Evolutionary conservation across 495 filamentous ascomycete species (phyloP), one percentile per base, ranked within the genome.

Genomic region (Mytilinidion resinicola): DNA sequence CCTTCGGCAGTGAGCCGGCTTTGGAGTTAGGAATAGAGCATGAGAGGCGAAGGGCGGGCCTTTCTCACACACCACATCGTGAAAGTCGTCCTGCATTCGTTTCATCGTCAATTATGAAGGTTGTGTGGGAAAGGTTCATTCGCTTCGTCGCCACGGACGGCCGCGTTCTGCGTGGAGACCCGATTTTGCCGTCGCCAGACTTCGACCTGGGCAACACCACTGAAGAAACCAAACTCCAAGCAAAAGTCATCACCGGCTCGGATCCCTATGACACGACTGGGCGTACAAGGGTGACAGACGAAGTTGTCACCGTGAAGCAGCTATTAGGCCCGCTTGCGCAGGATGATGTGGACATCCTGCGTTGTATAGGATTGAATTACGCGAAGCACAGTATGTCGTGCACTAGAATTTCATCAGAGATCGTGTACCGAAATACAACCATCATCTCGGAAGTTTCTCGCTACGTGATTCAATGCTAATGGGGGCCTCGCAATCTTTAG

Each of bases 121-220:
- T 30, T 30, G 46, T 30, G 21, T 81, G 78, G 78, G 62, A 73
- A 60, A 73, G 78, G 51, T 68, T 80, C 0, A 77, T 81, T 52
- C 75, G 78, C 33, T 81, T 80, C 62, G 70, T 71, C 9, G 71
- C 75, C 11, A 72, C 71, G 4, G 74, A 78, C 9, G 75, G 78
- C 34, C 73, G 73, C 47, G 68, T 72, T 12, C 68, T 73, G 8
- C 71, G 76, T 33, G 78, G 78, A 44, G 77, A 80, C 57, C 78
- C 78, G 33, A 73, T 80, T 33, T 64, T 80, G 9, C 72, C 72
- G 7, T 66, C 62, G 0, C 47, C 62, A 9, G 67, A 70, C 37
- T 76, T 72, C 30, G 76, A 76, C 47, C 55, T 77, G 4, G 76
- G 76, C 35, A 61, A 59, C 37, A 71, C 72, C 5, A 76, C 69